A percentile compares a stretch with the other conserved stretches of the same genome.
phyloP scores from a whole-genome alignment of 257 asterid species.

The Przewalskia tangutica region DNA sequence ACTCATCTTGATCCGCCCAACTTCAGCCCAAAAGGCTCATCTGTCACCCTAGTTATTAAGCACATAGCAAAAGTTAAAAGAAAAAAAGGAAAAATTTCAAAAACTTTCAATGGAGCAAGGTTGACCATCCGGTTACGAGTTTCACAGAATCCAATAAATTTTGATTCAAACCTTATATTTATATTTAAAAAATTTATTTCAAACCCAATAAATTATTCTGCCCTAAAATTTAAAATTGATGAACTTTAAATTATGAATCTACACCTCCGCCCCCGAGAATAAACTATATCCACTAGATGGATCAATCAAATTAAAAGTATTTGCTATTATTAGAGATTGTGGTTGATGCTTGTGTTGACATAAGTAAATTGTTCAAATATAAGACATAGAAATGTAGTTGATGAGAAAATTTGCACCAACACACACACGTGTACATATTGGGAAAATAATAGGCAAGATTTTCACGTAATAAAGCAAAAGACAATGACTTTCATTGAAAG shows the following conservation, averaged over 20 bases:
- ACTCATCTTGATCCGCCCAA: too few species aligned
- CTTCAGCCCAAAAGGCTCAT: too few species aligned
- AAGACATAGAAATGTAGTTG: background rate
- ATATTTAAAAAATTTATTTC: background rate
- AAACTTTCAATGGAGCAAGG: background rate
- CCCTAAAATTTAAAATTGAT: background rate
- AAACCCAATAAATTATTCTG: background rate
- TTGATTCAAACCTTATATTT: background rate
- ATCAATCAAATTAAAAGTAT: background rate
- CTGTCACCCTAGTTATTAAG: too few species aligned
- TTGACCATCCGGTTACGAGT: background rate
- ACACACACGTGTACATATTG: background rate
- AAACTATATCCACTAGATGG: background rate
- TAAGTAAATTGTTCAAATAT: background rate
- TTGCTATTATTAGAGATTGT: background rate
- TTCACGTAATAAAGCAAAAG: conserved; percentile 46
- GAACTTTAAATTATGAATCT: background rate
- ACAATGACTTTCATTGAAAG: conserved; percentile 32
- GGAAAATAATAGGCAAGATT: conserved; percentile 17
- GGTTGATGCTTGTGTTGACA: background rate
- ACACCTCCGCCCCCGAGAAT: background rate
- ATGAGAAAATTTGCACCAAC: background rate
- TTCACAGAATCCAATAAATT: background rate
- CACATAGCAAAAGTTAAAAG: too few species aligned
- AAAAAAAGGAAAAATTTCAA: background rate